phyloP scores from a whole-genome alignment of 805 yeast species.

The Yamadazyma tumulicola region DNA sequence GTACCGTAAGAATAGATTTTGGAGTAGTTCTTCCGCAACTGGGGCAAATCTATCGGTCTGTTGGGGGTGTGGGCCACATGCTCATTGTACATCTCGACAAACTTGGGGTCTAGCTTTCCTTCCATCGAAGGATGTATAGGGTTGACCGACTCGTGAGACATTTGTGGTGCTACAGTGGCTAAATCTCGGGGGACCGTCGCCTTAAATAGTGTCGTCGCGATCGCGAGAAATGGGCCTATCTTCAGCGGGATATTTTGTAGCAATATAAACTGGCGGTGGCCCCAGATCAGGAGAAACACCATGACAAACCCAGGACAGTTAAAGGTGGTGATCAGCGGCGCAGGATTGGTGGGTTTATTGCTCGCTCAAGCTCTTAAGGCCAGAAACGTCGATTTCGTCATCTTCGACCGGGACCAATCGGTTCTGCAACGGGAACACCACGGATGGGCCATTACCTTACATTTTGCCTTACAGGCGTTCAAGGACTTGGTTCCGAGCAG shows the following conservation, averaged over 20 bases:
- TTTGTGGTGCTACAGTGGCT: too few species aligned
- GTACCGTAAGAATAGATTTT: conserved; percentile 34
- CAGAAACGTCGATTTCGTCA: conserved; percentile 17
- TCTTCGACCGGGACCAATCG: conserved; percentile 24
- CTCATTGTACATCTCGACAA: conserved; percentile 28
- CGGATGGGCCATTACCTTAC: conserved; percentile 31
- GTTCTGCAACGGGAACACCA: conserved; percentile 20
- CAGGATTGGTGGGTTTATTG: conserved; percentile 20
- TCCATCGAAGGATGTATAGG: conserved; percentile 24
- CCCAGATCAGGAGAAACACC: too few species aligned
- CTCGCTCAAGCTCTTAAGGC: conserved; percentile 22
- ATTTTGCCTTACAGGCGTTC: conserved; percentile 24
- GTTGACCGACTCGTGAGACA: conserved; percentile 17
- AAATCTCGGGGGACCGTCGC: background rate
- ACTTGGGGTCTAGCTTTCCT: conserved; percentile 31
- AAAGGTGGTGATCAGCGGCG: conserved; percentile 14
- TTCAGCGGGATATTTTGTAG: too few species aligned
- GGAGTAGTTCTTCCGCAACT: conserved; percentile 29
- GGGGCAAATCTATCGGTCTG: conserved; percentile 24
- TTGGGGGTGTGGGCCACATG: conserved; percentile 24
- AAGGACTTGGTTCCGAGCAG: conserved; percentile 18
- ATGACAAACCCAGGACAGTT: too few species aligned
- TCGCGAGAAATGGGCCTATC: too few species aligned
- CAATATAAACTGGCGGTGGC: too few species aligned
- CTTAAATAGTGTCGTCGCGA: background rate